Percentiles rank a stretch among this genome's conserved stretches.
These are phyloP conservation scores for Fusarium sp. DNA, from an alignment of 2,329 filamentous ascomycete genomes.

Conservation along the genomic window DNA sequence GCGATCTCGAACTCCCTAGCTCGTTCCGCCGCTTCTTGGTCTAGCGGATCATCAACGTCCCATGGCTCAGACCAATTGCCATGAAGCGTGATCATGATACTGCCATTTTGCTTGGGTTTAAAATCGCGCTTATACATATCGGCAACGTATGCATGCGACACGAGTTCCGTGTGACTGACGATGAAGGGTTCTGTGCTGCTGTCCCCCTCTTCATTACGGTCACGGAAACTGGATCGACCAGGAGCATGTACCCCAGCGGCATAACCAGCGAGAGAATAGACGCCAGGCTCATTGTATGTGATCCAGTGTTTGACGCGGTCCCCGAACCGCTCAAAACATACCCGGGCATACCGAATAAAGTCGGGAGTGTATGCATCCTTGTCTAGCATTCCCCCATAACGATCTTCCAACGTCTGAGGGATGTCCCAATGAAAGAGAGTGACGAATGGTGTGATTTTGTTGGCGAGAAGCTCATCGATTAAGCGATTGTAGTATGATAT, in stretches of 20 bases:
- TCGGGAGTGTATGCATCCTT: constrained; percentile 33
- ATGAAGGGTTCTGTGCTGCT: constrained; percentile 48
- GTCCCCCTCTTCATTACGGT: constrained; percentile 31
- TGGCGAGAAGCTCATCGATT: constrained; percentile 62
- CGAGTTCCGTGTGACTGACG: constrained; percentile 51
- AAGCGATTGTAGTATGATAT: constrained; percentile 68
- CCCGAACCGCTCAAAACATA: constrained; percentile 37
- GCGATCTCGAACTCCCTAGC: constrained; percentile 53
- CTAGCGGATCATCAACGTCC: constrained; percentile 47
- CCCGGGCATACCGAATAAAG: constrained; percentile 35
- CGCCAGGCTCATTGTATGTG: constrained; percentile 36
- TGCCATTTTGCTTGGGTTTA: constrained; percentile 48
- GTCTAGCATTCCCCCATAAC: constrained; percentile 34
- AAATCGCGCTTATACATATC: constrained; percentile 53
- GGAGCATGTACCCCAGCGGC: constrained; percentile 34
- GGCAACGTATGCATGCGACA: constrained; percentile 50
- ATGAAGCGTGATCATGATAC: constrained; percentile 53
- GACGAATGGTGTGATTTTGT: constrained; percentile 67
- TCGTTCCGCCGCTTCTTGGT: constrained; percentile 51
- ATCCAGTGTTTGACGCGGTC: constrained; percentile 39
- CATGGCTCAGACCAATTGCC: constrained; percentile 55
- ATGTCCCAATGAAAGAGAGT: constrained; percentile 74
- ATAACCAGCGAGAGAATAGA: constrained; percentile 31
- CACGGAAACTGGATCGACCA: constrained; percentile 32
- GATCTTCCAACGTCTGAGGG: constrained; percentile 48